Conservation (phyloP, 768 basidiomycete species). For the Boletus insuetus region DNA sequence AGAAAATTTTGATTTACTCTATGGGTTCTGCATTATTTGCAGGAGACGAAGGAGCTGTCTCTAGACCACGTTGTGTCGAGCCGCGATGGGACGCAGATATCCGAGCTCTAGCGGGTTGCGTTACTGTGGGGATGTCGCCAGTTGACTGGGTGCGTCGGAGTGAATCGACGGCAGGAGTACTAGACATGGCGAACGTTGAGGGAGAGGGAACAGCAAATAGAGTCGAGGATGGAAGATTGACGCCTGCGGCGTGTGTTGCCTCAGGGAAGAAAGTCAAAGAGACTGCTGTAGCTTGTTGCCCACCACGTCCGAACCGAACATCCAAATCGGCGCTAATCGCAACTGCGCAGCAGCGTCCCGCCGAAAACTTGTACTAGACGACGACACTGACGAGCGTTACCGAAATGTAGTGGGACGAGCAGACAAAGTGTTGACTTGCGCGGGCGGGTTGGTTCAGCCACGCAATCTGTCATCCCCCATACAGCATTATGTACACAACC, state of each 20-base stretch:
- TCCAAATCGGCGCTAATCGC: slow-evolving; percentile 20
- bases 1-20: slow-evolving; percentile 16
- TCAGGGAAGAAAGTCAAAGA: slow-evolving; percentile 14
- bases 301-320: slow-evolving; percentile 14
- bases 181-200: slow-evolving; percentile 29
- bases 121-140: slow-evolving; percentile 29
- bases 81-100: slow-evolving; percentile 29
- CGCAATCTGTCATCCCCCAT: neutral
- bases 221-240: slow-evolving; percentile 21
- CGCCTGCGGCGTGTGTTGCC: slow-evolving; percentile 29
- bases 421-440: slow-evolving; percentile 11
- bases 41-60: slow-evolving; percentile 19
- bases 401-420: neutral
- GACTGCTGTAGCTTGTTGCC: slow-evolving; percentile 1
- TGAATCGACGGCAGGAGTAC: slow-evolving; percentile 25
- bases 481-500: slow-evolving; percentile 14
- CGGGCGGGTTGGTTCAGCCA: neutral
- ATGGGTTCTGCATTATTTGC: slow-evolving; percentile 11
- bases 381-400: neutral
- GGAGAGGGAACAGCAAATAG: slow-evolving; percentile 10
- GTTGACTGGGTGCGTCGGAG: slow-evolving; percentile 36
- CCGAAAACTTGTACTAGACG: slow-evolving; percentile 1
- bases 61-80: slow-evolving; percentile 23
- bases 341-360: slow-evolving; percentile 5
- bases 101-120: slow-evolving; percentile 27